phyloP scores from a whole-genome alignment of 768 basidiomycete genomes.

The Boletus pseudopeckii region DNA sequence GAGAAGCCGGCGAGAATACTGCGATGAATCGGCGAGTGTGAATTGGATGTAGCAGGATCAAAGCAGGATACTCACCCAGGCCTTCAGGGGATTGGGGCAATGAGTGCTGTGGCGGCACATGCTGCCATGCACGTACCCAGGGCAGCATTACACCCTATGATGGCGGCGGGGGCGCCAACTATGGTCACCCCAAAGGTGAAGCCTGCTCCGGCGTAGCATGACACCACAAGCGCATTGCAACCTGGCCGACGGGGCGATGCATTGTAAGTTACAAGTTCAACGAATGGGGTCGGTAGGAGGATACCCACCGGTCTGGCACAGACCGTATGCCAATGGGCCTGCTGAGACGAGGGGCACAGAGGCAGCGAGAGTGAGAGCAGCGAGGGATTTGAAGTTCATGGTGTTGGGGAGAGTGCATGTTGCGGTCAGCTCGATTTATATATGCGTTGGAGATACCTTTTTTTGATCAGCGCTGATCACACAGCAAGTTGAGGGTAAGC shows the following conservation, averaged over 20 bases:
- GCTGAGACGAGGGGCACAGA: constrained; percentile 13
- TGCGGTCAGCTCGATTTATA: neutral
- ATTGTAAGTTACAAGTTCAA: neutral
- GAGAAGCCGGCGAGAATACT: neutral
- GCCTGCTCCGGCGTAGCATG: constrained; percentile 25
- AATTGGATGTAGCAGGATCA: neutral
- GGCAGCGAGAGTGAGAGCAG: constrained; percentile 17
- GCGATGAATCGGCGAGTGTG: neutral
- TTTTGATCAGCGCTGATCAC: constrained; percentile 3
- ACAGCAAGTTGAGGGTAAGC: constrained; percentile 6
- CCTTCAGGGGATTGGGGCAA: constrained; percentile 25
- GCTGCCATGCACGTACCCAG: constrained; percentile 26
- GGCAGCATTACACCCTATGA: constrained; percentile 21
- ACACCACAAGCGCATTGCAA: constrained; percentile 19
- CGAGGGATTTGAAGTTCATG: constrained; percentile 26
- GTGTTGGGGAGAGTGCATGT: neutral
- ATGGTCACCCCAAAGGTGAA: constrained; percentile 24
- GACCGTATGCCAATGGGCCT: constrained; percentile 17
- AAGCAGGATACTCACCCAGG: neutral
- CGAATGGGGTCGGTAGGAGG: too few species aligned
- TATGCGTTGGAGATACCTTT: neutral
- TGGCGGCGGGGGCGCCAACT: constrained; percentile 17
- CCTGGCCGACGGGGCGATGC: constrained; percentile 6
- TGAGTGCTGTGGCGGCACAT: constrained; percentile 18
- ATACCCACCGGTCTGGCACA: constrained; percentile 25